Base-by-base conservation (phyloP, 2,329 filamentous ascomycete genomes). In the Whalleya microplaca region DNA sequence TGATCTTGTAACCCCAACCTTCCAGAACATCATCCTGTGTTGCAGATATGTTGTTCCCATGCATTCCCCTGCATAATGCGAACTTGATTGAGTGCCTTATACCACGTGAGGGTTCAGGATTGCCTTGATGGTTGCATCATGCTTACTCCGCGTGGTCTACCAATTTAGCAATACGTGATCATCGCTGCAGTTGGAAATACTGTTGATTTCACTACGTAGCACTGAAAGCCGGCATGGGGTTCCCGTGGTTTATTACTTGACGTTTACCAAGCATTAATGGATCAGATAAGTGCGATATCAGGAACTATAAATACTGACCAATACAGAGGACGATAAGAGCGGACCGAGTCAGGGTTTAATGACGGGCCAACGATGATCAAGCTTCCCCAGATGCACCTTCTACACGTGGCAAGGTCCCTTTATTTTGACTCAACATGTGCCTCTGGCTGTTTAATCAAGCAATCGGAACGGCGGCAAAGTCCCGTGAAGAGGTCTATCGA, bases 101-200 rank as follows among this genome's bases (percentile, higher is more conserved):
- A 57, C 60, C 60, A 63, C 60, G 60, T 63, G 60, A 63, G 60
- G 52, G 45, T 40, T 37, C 58, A 63, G 60, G 60, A 61, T 63
- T 41, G 49, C 55, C 60, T 58, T 63, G 60, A 58, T 51, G 55
- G 60, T 45, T 52, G 57, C 52, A 54, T 58, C 55, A 48, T 54
- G 60, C 60, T 63, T 63, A 63, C 60, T 62, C 60, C 43, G 53
- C 52, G 53, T 57, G 57, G 52, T 61, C 53, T 43, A 43, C 40
- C 55, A 41, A 54, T 51, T 43, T 32, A 46, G 40, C 48, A 20
- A 53, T 43, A 42, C 18, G 14, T 53, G 32, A 58, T 58, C 46
- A 46, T 55, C 48, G 47, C 23, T 53, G 46, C 23, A 47, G 45
- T 55, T 53, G 10, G 48, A 27, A 27, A 27, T 4, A 27, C 23